Evolutionary conservation across 352 stramenopile species (phyloP).

Genomic region (Halophytophthora batemanensis): DNA sequence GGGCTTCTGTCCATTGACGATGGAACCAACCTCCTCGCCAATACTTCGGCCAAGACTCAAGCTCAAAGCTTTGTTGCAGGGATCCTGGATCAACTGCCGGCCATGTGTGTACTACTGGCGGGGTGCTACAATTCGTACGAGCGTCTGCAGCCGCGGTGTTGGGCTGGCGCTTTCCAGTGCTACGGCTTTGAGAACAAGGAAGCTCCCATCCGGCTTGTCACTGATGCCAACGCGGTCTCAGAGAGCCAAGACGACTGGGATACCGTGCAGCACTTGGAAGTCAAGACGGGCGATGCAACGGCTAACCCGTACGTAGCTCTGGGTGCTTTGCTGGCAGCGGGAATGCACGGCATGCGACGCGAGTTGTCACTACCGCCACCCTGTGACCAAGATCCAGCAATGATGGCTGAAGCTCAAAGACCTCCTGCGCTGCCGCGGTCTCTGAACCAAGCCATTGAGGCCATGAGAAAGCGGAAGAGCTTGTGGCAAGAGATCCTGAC

Average conservation of each 20-base stretch:
- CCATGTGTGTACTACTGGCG: conserved; percentile 1
- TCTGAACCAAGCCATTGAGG: neutral
- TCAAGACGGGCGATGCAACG: conserved; percentile 30
- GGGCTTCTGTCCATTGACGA: neutral
- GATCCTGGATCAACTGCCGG: neutral
- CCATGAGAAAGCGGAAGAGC: neutral
- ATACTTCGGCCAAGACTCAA: neutral
- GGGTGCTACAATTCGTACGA: conserved; percentile 12
- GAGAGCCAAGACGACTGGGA: neutral
- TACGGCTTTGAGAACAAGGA: conserved; percentile 36
- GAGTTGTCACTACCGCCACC: conserved; percentile 5
- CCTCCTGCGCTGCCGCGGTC: neutral
- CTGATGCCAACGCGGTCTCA: neutral
- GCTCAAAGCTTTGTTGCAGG: neutral
- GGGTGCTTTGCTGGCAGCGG: conserved; percentile 21
- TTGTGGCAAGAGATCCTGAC: neutral
- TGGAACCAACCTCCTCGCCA: neutral
- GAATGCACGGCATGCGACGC: conserved; percentile 13
- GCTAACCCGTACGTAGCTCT: conserved; percentile 32
- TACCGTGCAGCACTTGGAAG: conserved; percentile 19
- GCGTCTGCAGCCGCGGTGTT: conserved; percentile 25
- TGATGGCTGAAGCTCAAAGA: neutral
- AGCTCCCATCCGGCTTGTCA: conserved; percentile 22
- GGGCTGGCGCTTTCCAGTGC: conserved; percentile 29
- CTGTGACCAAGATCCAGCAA: conserved; percentile 10